Conservation (phyloP, 768 basidiomycete genomes). For the Lactarius psammicola region DNA sequence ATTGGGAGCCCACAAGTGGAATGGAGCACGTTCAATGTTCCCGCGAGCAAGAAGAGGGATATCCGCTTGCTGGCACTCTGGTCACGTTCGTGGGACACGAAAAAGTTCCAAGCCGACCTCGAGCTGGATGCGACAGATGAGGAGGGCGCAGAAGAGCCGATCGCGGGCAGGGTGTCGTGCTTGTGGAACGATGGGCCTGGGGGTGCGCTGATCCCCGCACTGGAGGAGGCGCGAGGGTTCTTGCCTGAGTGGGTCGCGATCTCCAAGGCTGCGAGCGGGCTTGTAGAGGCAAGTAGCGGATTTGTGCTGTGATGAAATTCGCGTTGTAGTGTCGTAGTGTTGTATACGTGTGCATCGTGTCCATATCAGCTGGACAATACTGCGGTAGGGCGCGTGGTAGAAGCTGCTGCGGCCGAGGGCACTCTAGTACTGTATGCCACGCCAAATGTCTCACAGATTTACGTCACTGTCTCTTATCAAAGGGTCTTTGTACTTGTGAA, state of each 20-base stretch:
- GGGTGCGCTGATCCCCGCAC: conserved; percentile 18
- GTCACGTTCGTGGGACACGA: conserved; percentile 22
- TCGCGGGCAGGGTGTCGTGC: conserved; percentile 24
- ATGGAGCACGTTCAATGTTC: conserved; percentile 24
- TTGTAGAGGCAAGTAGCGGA: neutral
- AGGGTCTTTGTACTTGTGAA: neutral
- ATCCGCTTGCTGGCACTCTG: conserved; percentile 14
- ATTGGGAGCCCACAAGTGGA: neutral
- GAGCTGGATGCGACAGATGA: conserved; percentile 3
- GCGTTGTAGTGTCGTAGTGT: neutral
- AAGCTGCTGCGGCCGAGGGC: neutral
- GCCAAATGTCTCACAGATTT: neutral
- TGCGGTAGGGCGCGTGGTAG: too few species aligned
- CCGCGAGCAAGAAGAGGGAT: conserved; percentile 7
- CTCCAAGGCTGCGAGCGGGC: conserved; percentile 13
- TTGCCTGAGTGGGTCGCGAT: conserved; percentile 27
- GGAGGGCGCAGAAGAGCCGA: neutral
- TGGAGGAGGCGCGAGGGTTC: conserved; percentile 24
- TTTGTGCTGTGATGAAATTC: neutral
- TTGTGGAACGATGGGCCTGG: conserved; percentile 23
- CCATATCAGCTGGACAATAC: too few species aligned
- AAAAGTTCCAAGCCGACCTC: conserved; percentile 22
- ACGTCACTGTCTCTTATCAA: neutral
- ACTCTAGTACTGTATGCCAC: too few species aligned
- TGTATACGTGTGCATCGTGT: neutral